Evolutionary conservation across 2,329 filamentous ascomycete species (phyloP), one percentile per base, ranked within the genome.

Genomic region (Aspergillus eucalypticola): DNA sequence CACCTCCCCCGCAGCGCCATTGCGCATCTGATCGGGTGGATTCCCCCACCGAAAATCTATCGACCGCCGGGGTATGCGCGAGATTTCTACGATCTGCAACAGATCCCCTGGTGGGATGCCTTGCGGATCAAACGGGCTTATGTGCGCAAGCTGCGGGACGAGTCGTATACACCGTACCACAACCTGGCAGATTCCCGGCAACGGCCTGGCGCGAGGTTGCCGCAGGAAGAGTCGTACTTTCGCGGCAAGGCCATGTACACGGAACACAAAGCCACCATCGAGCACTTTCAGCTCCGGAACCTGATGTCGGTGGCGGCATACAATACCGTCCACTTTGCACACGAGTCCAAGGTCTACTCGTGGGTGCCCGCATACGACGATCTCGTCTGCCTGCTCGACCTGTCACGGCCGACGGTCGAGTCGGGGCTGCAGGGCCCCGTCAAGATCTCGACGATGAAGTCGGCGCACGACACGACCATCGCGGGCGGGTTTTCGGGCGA

Each of bases 231-330:
- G 62, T 73, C 69, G 19, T 83, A 77, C 63, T 84, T 83, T 69
- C 75, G 73, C 4, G 82, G 80, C 58, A 76, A 77, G 46, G 74
- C 79, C 29, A 83, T 82, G 75, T 79, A 81, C 61, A 82, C 80
- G 0, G 73, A 73, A 10, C 79, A 82, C 62, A 79, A 76, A 56
- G 79, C 82, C 4, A 78, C 76, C n/a, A 79, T 83, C 50, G 78
- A 81, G 29, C 85, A 87, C 68, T 86, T 85, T 63, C 85, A 87
- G 65, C 78, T 87, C 3, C 83, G 85, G 13, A 86, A 87, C 63
- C 72, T 85, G 8, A 76, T 87, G 66, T 82, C 82, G 5, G 80
- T 82, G 3, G 81, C 79, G 8, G 81, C 82, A 11, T 80, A 81
- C 42, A 82, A 84, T 61, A 84, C 84, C 51, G 71, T 87, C 3